Conservation (phyloP, 1,284 basidiomycete genomes). For the Vanrija humicola region DNA sequence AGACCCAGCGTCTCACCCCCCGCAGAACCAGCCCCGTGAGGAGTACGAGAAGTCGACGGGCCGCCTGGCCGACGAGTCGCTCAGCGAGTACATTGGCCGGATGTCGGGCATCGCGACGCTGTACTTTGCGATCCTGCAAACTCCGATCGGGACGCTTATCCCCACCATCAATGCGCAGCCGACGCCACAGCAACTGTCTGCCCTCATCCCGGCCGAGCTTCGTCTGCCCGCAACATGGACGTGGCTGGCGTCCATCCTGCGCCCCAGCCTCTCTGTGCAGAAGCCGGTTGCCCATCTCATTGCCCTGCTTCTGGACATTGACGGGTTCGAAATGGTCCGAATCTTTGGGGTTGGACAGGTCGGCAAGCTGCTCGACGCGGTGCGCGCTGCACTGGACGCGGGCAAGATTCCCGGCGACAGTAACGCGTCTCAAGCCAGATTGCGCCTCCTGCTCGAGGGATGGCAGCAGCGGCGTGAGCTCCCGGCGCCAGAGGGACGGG, state of each 20-base stretch:
- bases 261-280: slow-evolving; percentile 17
- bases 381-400: slow-evolving; percentile 54
- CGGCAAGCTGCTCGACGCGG: slow-evolving; percentile 64
- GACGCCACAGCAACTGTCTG: slow-evolving; percentile 46
- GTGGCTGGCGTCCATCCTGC: slow-evolving; percentile 55
- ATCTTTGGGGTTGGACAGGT: slow-evolving; percentile 71
- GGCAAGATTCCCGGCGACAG: slow-evolving; percentile 34
- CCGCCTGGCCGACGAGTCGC: slow-evolving; percentile 53
- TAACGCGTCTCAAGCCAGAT: slow-evolving; percentile 29
- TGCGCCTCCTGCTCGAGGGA: slow-evolving; percentile 24
- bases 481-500: slow-evolving; percentile 13
- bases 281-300: slow-evolving; percentile 39
- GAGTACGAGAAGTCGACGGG: slow-evolving; percentile 68
- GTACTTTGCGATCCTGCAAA: slow-evolving; percentile 74
- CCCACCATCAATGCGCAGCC: slow-evolving; percentile 30
- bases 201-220: slow-evolving; percentile 57
- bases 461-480: slow-evolving; percentile 10
- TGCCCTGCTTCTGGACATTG: slow-evolving; percentile 67
- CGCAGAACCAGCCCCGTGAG: slow-evolving; percentile 52
- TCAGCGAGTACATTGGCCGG: slow-evolving; percentile 67
- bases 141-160: slow-evolving; percentile 41
- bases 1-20: background rate
- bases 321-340: slow-evolving; percentile 59
- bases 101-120: slow-evolving; percentile 79
- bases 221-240: slow-evolving; percentile 61